Percentiles rank a stretch among this genome's conserved stretches.
These are phyloP conservation scores for Suillus sp. DNA, from an alignment of 768 basidiomycete genomes.

Conservation along the genomic window DNA sequence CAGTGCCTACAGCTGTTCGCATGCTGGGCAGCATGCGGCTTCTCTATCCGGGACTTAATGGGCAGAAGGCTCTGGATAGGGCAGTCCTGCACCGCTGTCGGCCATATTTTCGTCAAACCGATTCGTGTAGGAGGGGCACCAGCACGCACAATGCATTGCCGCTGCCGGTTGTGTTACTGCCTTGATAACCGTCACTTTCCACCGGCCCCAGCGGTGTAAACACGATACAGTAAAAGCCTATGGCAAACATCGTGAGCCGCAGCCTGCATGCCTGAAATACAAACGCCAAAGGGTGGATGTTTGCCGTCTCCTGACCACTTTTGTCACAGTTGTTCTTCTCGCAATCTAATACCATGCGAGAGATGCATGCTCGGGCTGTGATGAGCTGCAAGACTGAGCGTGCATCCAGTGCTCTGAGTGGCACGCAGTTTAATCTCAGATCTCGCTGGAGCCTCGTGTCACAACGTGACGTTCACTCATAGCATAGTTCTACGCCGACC, in stretches of 20 bases:
- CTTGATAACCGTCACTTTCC: not conserved
- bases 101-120: not conserved
- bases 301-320: not conserved
- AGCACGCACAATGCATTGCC: not conserved
- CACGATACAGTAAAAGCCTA: not conserved
- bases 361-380: conserved; percentile 3
- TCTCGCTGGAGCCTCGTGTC: conserved; percentile 36
- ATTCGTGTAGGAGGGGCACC: not conserved
- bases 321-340: not conserved
- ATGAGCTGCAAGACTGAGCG: not conserved
- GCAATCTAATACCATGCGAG: conserved; percentile 1
- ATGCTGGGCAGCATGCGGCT: not conserved
- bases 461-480: conserved; percentile 19
- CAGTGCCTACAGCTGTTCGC: not conserved
- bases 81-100: not conserved
- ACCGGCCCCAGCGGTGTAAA: not conserved
- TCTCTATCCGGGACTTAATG: not conserved
- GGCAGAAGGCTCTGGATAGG: not conserved
- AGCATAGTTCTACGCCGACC: conserved; percentile 17
- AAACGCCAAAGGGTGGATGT: not conserved
- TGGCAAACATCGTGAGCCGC: not conserved
- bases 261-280: not conserved
- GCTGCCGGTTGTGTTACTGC: not conserved
- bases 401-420: conserved; percentile 6
- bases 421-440: conserved; percentile 19